These are phyloP conservation scores for Penicillium sp. DNA, from an alignment of 2,329 filamentous ascomycete species.

Conservation along the genomic window DNA sequence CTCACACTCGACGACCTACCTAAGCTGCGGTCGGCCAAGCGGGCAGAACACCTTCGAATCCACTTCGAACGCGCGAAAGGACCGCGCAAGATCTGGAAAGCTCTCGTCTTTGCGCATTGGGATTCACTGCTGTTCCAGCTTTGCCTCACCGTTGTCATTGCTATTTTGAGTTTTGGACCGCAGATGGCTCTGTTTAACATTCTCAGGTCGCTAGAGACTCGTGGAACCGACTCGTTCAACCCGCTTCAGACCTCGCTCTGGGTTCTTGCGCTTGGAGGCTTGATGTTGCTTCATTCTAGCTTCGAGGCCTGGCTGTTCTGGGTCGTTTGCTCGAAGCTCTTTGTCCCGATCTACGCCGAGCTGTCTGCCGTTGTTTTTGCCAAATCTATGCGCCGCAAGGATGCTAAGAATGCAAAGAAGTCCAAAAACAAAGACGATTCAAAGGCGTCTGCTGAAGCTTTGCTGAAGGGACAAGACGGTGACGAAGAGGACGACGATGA, in stretches of 20 bases:
- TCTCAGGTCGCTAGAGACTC: constrained; percentile 64
- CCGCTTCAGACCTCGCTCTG: constrained; percentile 65
- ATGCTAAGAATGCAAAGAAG: constrained; percentile 51
- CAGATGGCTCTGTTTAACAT: constrained; percentile 70
- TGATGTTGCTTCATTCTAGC: constrained; percentile 59
- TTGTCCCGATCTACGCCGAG: constrained; percentile 68
- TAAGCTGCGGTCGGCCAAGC: constrained; percentile 58
- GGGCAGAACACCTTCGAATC: constrained; percentile 57
- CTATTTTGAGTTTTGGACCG: constrained; percentile 67
- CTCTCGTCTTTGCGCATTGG: constrained; percentile 62
- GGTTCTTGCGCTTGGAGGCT: constrained; percentile 64
- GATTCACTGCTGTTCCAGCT: constrained; percentile 61
- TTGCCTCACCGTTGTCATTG: constrained; percentile 55
- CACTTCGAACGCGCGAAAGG: constrained; percentile 40
- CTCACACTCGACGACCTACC: constrained; percentile 66
- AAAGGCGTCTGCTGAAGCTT: constrained; percentile 11
- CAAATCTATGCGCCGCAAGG: constrained; percentile 76
- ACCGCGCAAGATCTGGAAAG: constrained; percentile 58
- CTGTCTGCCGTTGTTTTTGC: constrained; percentile 73
- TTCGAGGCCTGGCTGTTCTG: constrained; percentile 69
- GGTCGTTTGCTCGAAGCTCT: constrained; percentile 64
- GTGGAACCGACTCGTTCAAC: constrained; percentile 48
- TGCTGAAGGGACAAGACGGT: constrained; percentile 37
- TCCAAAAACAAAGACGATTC: constrained; percentile 43
- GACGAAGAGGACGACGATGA: constrained; percentile 52